Conservation (phyloP, 2,329 filamentous ascomycete species). For the Calonectria ilicicola region DNA sequence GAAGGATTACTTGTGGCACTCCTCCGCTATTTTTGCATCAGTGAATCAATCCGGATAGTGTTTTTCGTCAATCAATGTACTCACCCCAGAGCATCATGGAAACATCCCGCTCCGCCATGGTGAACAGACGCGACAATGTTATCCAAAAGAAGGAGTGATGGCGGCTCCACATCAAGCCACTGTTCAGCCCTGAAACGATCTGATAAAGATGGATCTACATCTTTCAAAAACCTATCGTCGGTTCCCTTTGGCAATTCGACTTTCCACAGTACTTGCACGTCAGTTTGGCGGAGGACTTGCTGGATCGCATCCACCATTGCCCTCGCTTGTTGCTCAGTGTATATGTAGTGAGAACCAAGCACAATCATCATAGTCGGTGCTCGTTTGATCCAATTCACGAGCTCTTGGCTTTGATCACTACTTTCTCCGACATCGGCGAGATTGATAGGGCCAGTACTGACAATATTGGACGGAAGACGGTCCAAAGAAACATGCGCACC, state of each 20-base stretch:
- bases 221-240: constrained; percentile 18
- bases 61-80: background rate
- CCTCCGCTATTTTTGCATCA: constrained; percentile 46
- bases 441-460: background rate
- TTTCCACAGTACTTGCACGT: constrained; percentile 49
- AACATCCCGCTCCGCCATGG: constrained; percentile 37
- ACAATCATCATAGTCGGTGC: constrained; percentile 1
- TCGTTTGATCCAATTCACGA: background rate
- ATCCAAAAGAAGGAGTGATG: constrained; percentile 48
- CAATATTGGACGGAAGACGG: background rate
- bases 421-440: background rate
- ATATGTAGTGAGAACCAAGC: constrained; percentile 2
- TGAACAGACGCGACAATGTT: constrained; percentile 32
- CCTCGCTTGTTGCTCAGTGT: background rate
- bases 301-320: background rate
- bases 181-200: constrained; percentile 22
- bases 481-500: background rate
- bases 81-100: constrained; percentile 34
- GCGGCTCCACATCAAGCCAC: constrained; percentile 46
- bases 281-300: constrained; percentile 5
- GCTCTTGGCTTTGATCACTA: background rate
- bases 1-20: constrained; percentile 59
- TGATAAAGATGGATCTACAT: constrained; percentile 18
- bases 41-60: background rate
- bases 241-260: constrained; percentile 26